phyloP scores from a whole-genome alignment of 1,284 basidiomycete genomes.

The Apiotrichum montevideense region DNA sequence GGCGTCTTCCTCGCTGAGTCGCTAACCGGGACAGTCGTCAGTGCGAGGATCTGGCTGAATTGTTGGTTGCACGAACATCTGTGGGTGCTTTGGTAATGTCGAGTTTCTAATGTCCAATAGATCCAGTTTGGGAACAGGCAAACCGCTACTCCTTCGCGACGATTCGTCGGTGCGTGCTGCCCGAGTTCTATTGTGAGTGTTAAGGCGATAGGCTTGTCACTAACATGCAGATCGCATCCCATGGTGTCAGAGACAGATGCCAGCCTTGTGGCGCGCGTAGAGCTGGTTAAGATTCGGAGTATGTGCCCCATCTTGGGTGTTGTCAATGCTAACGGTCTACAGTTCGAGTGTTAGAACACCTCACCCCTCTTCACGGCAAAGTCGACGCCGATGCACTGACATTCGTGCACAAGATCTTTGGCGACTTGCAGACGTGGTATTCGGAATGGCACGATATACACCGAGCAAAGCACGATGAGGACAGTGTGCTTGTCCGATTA shows the following conservation, averaged over 20 bases:
- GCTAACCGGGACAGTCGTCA: constrained; percentile 59
- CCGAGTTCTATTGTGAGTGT: constrained; percentile 58
- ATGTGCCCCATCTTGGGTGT: background rate
- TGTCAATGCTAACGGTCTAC: background rate
- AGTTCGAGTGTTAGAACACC: constrained; percentile 85
- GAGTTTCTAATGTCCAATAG: constrained; percentile 46
- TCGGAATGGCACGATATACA: constrained; percentile 75
- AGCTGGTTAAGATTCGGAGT: constrained; percentile 68
- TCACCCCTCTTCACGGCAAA: constrained; percentile 76
- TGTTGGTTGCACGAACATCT: constrained; percentile 56
- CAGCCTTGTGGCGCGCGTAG: constrained; percentile 75
- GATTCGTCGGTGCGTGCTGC: constrained; percentile 80
- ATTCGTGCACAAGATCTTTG: constrained; percentile 76
- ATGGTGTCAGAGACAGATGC: constrained; percentile 83
- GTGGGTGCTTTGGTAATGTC: constrained; percentile 17
- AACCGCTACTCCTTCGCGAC: constrained; percentile 80
- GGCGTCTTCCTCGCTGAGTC: constrained; percentile 19
- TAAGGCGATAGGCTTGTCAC: background rate
- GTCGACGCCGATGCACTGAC: constrained; percentile 75
- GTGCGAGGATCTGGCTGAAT: constrained; percentile 87
- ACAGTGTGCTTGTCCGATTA: constrained; percentile 69
- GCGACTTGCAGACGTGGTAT: constrained; percentile 69
- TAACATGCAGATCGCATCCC: constrained; percentile 55
- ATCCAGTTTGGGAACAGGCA: constrained; percentile 82
- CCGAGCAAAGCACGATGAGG: constrained; percentile 65